Percentiles rank a stretch among this genome's conserved stretches.
phyloP scores from a whole-genome alignment of 2,329 filamentous ascomycete species.

The Chalara sp. region DNA sequence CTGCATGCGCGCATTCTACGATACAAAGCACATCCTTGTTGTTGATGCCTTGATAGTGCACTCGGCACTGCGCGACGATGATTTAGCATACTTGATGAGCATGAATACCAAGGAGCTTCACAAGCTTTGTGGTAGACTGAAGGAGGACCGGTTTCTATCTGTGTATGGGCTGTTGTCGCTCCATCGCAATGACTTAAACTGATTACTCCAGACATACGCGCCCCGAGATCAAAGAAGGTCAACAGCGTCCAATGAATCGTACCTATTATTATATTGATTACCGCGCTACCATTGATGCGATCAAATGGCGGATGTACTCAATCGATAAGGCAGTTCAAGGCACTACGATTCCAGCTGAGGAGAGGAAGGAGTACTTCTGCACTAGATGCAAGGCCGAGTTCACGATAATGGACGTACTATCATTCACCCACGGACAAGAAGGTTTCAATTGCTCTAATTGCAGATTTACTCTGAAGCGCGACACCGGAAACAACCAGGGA shows the following conservation, averaged over 20 bases:
- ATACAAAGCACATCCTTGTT: conserved; percentile 75
- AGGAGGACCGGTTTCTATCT: conserved; percentile 78
- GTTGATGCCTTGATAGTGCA: conserved; percentile 74
- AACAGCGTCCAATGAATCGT: conserved; percentile 72
- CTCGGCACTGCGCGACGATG: conserved; percentile 76
- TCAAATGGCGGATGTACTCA: conserved; percentile 88
- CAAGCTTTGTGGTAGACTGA: conserved; percentile 77
- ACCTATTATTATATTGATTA: conserved; percentile 98
- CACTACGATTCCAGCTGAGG: conserved; percentile 69
- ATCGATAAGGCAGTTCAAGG: conserved; percentile 86
- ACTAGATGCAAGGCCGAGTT: conserved; percentile 75
- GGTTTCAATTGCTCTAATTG: conserved; percentile 86
- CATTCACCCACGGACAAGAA: conserved; percentile 55
- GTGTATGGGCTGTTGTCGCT: conserved; percentile 48
- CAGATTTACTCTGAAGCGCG: conserved; percentile 53
- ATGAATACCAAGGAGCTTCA: conserved; percentile 90
- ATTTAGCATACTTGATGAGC: conserved; percentile 78
- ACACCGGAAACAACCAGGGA: conserved; percentile 60
- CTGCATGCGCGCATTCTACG: conserved; percentile 79
- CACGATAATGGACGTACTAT: conserved; percentile 83
- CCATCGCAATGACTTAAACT: conserved; percentile 3
- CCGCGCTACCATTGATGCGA: conserved; percentile 87
- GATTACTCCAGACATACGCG: conserved; percentile 53
- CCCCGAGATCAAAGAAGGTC: conserved; percentile 72
- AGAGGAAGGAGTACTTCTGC: conserved; percentile 91